Base-by-base conservation (phyloP, 1,284 basidiomycete genomes). In the Leccinum fuscescens region DNA sequence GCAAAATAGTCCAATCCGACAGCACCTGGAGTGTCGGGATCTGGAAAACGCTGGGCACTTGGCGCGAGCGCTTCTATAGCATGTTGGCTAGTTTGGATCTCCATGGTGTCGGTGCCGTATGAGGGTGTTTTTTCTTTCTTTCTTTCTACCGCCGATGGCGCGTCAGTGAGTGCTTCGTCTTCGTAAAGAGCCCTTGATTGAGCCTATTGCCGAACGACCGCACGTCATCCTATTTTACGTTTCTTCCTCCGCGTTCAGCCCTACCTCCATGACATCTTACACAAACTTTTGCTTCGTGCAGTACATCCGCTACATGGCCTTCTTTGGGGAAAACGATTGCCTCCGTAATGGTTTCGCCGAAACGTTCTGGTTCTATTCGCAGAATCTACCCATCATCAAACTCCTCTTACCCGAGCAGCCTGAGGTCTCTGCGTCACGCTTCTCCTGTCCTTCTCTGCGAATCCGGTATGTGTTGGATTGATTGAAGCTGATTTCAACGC, bases 121-220 rank as follows among this genome's bases (percentile, higher is more conserved):
- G 29, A 31, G 29, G 29, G 29, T 31, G 29, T 31, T 31, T 31
- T 37, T 94, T 89, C 14, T 37, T 31, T 31, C 14, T 35, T 72
- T 90, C 87, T 51, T 94, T 92, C 72, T 82, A 82, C 66, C 79
- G 92, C 60, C 78, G 90, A 61, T 94, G 93, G 93, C 83, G 92
- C 65, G 80, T 88, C 67, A 89, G 90, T 92, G 71, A 82, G 92
- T 90, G 15, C 53, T 17, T 63, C 37, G n/a, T 58, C 54, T 58
- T 37, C 48, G 5, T 49, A 33, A 24, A 57, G 58, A 57, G 46
- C 27, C 9, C n/a, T n/a, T 15, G 2, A 64, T 51, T 42, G 17
- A 46, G 35, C 20, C 4, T 31, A 27, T 59, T 61, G 50, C 68
- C 93, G 92, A 88, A 73, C 89, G 91, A 49, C 93, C 93, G 1